Evolutionary conservation across 345 rosid genomes (phyloP), one percentile per base, ranked within the genome.

Genomic region (Eucalyptus curtisii): DNA sequence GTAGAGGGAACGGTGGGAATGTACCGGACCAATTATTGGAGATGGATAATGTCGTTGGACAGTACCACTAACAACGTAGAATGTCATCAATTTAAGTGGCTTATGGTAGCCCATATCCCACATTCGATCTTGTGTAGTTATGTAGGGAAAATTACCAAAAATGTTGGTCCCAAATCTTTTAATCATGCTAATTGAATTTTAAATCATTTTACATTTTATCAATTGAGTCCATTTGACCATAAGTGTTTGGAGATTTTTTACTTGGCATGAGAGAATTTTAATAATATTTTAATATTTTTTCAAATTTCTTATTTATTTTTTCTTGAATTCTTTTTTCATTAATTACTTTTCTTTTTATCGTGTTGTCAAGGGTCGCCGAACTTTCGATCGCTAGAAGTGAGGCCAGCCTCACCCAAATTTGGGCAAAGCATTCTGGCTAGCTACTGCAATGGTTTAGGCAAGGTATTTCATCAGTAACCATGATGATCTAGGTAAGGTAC

Each of bases 391-490:
- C 57, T 52, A 2, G 10, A 19, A 52, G 30, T 22, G 61, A 24
- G 30, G 61, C 49, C 3, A 55, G 2, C 13, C 27, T 55, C 30
- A 4, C 30, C 13, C 13, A 55, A 22, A 55, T 55, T 24, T 55
- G 61, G 61, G 30, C 2, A 55, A 24, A 10, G 13, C 8, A 10
- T 0, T 55, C 1, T 55, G 0, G 61, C 30, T 55, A 55, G 30
- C 13, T 22, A 24, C 0, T 0, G 0, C 1, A 0, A 55, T 55
- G 61, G 30, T 55, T 24, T 55, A 10, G 61, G 61, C 5, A 24
- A 55, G 61, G 61, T 55, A 24, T 52, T 52, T 19, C 55, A 19
- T 10, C 10, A 52, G 4, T 8, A 24, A 55, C 61, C 55, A 52
- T 10, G 4, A 52, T 19, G 24, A 52, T 52, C 4, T 52, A 52